phyloP scores from a whole-genome alignment of 2,329 filamentous ascomycete species.

The Helicocarpus griseus region DNA sequence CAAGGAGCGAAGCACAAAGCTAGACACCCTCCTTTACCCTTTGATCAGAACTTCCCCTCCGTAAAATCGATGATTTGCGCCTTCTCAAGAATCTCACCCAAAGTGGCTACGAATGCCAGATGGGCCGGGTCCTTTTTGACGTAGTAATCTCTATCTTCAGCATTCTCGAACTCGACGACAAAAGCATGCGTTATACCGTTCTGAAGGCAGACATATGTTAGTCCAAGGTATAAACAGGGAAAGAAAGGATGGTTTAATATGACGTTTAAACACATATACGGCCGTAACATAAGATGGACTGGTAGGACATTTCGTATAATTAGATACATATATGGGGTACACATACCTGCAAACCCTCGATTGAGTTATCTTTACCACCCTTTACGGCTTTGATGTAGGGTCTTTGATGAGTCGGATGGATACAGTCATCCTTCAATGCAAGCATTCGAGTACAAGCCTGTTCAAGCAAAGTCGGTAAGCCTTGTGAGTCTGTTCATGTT shows the following conservation, averaged over 20 bases:
- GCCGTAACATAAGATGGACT: neutral
- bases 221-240: neutral
- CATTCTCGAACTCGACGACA: slow-evolving; percentile 55
- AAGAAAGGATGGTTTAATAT: too few species aligned
- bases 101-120: slow-evolving; percentile 45
- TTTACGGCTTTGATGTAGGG: slow-evolving; percentile 51
- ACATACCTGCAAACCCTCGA: slow-evolving; percentile 50
- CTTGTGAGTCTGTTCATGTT: slow-evolving; percentile 2
- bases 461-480: slow-evolving; percentile 1
- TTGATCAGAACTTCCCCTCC: slow-evolving; percentile 15
- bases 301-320: too few species aligned
- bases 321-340: too few species aligned
- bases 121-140: slow-evolving; percentile 56
- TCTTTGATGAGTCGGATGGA: slow-evolving; percentile 48
- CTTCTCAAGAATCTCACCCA: slow-evolving; percentile 24
- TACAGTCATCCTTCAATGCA: slow-evolving; percentile 46
- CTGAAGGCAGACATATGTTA: slow-evolving; percentile 26
- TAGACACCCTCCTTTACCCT: neutral
- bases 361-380: slow-evolving; percentile 54
- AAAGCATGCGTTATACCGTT: slow-evolving; percentile 60
- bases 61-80: slow-evolving; percentile 29
- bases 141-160: slow-evolving; percentile 60
- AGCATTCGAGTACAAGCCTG: slow-evolving; percentile 51
- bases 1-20: too few species aligned
- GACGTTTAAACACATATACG: neutral